These are phyloP conservation scores for Gracilaria domingensis DNA, from an alignment of 23 red algal species.

Conservation along the genomic window DNA sequence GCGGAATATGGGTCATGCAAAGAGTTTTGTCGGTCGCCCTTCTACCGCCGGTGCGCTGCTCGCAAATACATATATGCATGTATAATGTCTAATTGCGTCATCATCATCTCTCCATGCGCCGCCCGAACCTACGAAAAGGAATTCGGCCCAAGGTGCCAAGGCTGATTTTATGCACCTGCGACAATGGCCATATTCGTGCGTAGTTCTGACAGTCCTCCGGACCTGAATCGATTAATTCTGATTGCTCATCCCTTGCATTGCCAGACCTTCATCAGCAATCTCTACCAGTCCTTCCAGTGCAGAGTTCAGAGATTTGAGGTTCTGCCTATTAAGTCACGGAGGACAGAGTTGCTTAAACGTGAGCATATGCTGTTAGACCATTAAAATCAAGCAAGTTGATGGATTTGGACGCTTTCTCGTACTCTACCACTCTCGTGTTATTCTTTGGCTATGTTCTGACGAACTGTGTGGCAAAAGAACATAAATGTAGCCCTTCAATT, in stretches of 20 bases:
- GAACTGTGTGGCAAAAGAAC: neutral
- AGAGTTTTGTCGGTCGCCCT: neutral
- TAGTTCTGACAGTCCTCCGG: neutral
- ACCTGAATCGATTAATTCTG: neutral
- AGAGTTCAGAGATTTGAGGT: neutral
- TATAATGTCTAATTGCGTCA: neutral
- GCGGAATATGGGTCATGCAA: neutral
- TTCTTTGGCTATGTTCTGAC: neutral
- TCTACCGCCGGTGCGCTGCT: neutral
- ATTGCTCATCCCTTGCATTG: neutral
- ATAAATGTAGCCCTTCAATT: conserved; percentile 2
- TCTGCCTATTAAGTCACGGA: neutral
- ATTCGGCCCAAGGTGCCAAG: neutral
- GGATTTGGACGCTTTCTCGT: neutral
- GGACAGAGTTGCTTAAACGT: no score
- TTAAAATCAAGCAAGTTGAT: neutral
- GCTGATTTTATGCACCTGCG: neutral
- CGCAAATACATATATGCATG: no score
- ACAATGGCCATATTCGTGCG: neutral
- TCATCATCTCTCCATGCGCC: neutral
- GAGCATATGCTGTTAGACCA: no score
- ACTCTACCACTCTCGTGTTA: neutral
- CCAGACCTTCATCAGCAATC: neutral
- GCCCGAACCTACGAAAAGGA: neutral
- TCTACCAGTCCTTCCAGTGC: neutral